A percentile compares a stretch with the other conserved stretches of the same genome.
These are phyloP conservation scores for Mortierella sp. DNA, from an alignment of 371 early-diverging fungal genomes.

Conservation along the genomic window DNA sequence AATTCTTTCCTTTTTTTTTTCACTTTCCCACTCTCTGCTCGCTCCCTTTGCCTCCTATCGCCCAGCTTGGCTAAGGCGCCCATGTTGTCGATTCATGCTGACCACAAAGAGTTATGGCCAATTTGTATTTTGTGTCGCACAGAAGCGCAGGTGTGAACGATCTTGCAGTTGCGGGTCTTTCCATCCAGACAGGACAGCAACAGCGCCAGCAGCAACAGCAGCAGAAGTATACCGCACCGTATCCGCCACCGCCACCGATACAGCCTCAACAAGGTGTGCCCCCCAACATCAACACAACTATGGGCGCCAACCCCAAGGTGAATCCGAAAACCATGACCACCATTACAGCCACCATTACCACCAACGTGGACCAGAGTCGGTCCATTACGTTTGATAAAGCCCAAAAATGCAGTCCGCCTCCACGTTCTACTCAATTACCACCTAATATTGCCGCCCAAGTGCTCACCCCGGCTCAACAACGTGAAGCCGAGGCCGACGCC, in stretches of 20 bases:
- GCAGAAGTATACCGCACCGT: too few species aligned
- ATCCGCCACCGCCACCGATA: slow-evolving; percentile 4
- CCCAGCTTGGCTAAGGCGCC: not conserved
- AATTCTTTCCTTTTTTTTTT: not conserved
- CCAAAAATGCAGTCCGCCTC: not conserved
- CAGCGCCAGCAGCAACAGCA: not conserved
- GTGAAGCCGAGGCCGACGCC: slow-evolving; percentile 57
- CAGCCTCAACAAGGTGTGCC: not conserved
- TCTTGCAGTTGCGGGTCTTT: slow-evolving; percentile 15
- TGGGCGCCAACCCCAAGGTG: not conserved
- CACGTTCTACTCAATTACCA: slow-evolving; percentile 4
- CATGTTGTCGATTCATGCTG: too few species aligned
- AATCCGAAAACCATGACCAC: slow-evolving; percentile 13
- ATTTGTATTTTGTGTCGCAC: not conserved
- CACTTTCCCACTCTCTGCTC: too few species aligned
- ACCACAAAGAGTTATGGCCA: too few species aligned
- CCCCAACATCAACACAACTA: slow-evolving; percentile 1
- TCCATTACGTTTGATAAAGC: slow-evolving; percentile 30
- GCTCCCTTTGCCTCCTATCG: too few species aligned
- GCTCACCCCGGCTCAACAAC: slow-evolving; percentile 43
- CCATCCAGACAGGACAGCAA: not conserved
- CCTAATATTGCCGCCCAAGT: slow-evolving; percentile 5
- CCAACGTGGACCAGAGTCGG: slow-evolving; percentile 14
- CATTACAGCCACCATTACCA: slow-evolving; percentile 31
- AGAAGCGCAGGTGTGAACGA: slow-evolving; percentile 8